Evolutionary conservation across 352 stramenopile genomes (phyloP).

Genomic region (Elongisporangium prolatum): DNA sequence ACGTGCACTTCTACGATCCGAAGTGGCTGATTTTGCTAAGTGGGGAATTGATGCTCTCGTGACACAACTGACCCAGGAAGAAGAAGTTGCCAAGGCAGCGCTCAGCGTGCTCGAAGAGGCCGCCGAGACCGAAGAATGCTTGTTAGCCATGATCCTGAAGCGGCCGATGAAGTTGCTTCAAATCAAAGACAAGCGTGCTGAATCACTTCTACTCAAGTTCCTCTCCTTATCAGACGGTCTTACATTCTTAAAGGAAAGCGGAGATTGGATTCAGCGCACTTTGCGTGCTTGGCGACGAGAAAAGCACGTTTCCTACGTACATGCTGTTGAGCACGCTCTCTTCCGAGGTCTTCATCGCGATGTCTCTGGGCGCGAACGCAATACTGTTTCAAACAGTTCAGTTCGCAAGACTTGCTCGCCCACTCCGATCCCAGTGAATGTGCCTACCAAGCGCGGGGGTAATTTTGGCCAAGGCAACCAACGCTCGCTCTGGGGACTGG

Average conservation of each 20-base stretch:
- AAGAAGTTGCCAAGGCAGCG: slow-evolving; percentile 80
- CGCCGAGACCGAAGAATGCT: slow-evolving; percentile 74
- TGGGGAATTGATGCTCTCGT: slow-evolving; percentile 86
- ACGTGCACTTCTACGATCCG: slow-evolving; percentile 70
- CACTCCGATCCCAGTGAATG: slow-evolving; percentile 80
- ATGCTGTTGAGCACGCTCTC: slow-evolving; percentile 74
- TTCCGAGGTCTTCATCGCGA: slow-evolving; percentile 82
- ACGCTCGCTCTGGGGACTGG: slow-evolving; percentile 72
- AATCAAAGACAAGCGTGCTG: slow-evolving; percentile 72
- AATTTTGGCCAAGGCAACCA: slow-evolving; percentile 60
- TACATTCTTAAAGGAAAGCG: slow-evolving; percentile 71
- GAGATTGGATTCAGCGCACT: slow-evolving; percentile 80
- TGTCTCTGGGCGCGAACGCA: slow-evolving; percentile 61
- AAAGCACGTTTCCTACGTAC: slow-evolving; percentile 84
- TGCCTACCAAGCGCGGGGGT: slow-evolving; percentile 74
- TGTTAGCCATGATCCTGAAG: slow-evolving; percentile 84
- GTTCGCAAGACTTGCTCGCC: slow-evolving; percentile 48
- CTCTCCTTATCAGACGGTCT: slow-evolving; percentile 76
- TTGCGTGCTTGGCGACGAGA: slow-evolving; percentile 71
- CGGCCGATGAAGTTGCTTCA: slow-evolving; percentile 72
- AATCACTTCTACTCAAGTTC: slow-evolving; percentile 81
- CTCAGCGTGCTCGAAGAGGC: slow-evolving; percentile 86
- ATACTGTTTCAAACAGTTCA: slow-evolving; percentile 13
- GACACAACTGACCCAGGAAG: slow-evolving; percentile 81
- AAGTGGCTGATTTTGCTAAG: slow-evolving; percentile 86